Conservation (phyloP, 768 basidiomycete genomes). For the Mycena metata region DNA sequence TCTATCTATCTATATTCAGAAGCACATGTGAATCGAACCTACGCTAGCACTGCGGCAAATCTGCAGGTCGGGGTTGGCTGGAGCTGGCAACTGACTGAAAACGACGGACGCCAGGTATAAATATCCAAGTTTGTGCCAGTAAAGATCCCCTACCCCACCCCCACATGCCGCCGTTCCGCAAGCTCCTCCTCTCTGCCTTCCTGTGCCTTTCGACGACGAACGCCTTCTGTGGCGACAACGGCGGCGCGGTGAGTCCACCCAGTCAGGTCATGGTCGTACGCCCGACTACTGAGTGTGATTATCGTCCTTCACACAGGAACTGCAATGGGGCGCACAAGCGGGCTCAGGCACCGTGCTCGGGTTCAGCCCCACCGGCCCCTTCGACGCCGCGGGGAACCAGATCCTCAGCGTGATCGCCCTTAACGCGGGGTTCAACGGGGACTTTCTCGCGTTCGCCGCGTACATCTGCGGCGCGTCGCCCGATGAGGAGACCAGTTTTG, state of each 20-base stretch:
- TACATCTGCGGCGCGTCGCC: neutral
- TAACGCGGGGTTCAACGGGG: neutral
- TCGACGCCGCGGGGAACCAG: conserved; percentile 10
- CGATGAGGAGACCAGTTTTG: neutral
- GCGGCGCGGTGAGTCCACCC: conserved; percentile 3
- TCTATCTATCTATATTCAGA: neutral
- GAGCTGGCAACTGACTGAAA: neutral
- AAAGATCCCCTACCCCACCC: conserved; percentile 8
- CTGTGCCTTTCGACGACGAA: neutral
- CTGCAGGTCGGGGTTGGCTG: conserved; percentile 5
- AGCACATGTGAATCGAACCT: conserved; percentile 5
- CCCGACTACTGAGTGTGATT: no score
- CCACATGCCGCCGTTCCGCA: neutral
- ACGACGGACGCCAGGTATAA: neutral
- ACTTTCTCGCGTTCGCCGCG: neutral
- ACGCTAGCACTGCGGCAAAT: conserved; percentile 1
- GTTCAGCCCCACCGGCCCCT: conserved; percentile 1
- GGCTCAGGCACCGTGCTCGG: neutral
- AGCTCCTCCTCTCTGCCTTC: neutral
- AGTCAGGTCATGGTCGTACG: neutral
- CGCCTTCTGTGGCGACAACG: conserved; percentile 10
- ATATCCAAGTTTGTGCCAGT: conserved; percentile 1
- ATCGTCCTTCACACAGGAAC: neutral
- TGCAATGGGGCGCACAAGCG: neutral
- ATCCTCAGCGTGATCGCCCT: conserved; percentile 13